phyloP scores from a whole-genome alignment of 331 rosid genomes.

The Quercus lobata region DNA sequence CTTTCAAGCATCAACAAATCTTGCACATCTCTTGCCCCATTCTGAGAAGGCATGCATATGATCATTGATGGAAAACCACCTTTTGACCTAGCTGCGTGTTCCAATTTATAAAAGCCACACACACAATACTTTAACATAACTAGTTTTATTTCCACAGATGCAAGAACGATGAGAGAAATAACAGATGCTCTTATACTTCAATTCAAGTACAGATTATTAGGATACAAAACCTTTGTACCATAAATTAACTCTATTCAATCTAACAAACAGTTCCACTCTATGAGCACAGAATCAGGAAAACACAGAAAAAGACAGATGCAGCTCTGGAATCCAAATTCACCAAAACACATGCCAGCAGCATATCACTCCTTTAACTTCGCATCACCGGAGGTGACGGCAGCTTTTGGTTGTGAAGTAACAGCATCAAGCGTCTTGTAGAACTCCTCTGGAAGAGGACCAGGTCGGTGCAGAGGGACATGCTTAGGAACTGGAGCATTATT shows the following conservation, averaged over 20 bases:
- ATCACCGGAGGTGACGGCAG: conserved; percentile 35
- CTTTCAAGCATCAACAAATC: background rate
- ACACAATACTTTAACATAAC: background rate
- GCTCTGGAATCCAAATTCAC: conserved; percentile 21
- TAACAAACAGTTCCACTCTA: background rate
- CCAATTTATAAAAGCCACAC: background rate
- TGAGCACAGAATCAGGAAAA: background rate
- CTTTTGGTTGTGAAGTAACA: conserved; percentile 19
- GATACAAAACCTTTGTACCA: background rate
- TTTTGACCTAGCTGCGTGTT: background rate
- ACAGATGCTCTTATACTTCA: background rate
- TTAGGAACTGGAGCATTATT: conserved; percentile 86
- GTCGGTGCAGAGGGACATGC: conserved; percentile 79
- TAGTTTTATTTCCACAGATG: background rate
- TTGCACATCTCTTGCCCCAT: background rate
- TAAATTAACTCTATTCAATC: background rate
- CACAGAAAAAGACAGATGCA: conserved; percentile 11
- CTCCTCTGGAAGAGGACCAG: conserved; percentile 76
- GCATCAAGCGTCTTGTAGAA: conserved; percentile 55
- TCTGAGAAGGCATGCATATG: background rate
- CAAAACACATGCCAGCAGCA: conserved; percentile 1
- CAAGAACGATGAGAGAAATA: background rate
- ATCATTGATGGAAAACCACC: background rate
- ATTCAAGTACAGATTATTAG: background rate
- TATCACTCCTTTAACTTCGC: conserved; percentile 41